Conservation (phyloP, 2,329 filamentous ascomycete genomes). For the Colletotrichum chlorophyti region DNA sequence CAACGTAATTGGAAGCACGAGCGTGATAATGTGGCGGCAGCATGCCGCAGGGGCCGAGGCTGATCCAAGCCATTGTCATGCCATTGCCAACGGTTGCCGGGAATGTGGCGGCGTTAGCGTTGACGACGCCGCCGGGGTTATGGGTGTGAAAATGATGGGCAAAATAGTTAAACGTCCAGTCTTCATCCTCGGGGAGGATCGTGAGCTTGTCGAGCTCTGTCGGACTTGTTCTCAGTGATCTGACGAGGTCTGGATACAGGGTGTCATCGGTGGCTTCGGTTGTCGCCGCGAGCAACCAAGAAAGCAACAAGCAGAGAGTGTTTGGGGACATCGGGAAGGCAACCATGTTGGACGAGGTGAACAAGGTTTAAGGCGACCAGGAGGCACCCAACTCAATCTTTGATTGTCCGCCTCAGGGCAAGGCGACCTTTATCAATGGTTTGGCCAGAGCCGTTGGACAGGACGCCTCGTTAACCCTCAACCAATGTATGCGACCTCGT, state of each 20-base stretch:
- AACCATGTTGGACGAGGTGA: slow-evolving; percentile 10
- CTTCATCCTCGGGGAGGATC: slow-evolving; percentile 45
- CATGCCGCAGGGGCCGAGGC: slow-evolving; percentile 58
- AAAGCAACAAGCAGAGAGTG: background rate
- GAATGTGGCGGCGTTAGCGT: slow-evolving; percentile 58
- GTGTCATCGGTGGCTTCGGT: slow-evolving; percentile 16
- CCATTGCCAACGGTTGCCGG: slow-evolving; percentile 53
- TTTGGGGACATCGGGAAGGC: background rate
- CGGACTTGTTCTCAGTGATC: slow-evolving; percentile 42
- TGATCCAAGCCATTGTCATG: slow-evolving; percentile 53
- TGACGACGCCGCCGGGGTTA: slow-evolving; percentile 54
- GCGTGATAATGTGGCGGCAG: slow-evolving; percentile 58
- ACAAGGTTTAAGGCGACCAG: slow-evolving; percentile 12
- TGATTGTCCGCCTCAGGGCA: background rate
- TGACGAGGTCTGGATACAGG: slow-evolving; percentile 35
- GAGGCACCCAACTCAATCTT: background rate
- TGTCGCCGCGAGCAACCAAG: background rate
- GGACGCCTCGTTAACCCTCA: background rate
- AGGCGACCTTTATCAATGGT: slow-evolving; percentile 5
- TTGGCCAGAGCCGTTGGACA: background rate
- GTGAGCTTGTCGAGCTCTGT: slow-evolving; percentile 52
- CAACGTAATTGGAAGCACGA: slow-evolving; percentile 55
- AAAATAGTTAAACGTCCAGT: slow-evolving; percentile 58
- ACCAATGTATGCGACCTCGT: background rate
- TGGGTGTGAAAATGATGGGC: slow-evolving; percentile 48